Percentiles rank a stretch among this genome's conserved stretches.
Evolutionary conservation across 768 basidiomycete species (phyloP).

Genomic region (Leccinum uliginosum): DNA sequence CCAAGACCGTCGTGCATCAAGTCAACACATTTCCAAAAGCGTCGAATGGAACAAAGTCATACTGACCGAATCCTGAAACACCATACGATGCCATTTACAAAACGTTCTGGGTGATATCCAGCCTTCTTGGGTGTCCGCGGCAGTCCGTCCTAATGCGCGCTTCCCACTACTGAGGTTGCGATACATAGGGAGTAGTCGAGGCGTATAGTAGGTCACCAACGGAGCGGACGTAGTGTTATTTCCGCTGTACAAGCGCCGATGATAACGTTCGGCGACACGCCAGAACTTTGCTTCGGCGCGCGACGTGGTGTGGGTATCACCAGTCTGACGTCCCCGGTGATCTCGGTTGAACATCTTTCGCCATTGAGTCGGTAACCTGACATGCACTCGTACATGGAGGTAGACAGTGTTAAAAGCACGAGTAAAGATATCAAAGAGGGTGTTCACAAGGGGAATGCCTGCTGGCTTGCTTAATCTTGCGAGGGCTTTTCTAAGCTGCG

Average conservation of each 20-base stretch:
- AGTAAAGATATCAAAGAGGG: constrained; percentile 11
- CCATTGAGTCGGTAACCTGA: constrained; percentile 10
- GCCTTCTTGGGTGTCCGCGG: constrained; percentile 21
- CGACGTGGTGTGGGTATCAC: constrained; percentile 19
- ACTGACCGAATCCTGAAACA: constrained; percentile 38
- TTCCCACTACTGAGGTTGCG: constrained; percentile 18
- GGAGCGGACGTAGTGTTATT: constrained; percentile 12
- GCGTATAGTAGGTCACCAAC: constrained; percentile 31
- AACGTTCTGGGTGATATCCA: constrained; percentile 32
- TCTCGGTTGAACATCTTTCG: neutral
- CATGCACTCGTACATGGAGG: constrained; percentile 12
- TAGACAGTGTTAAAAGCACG: constrained; percentile 13
- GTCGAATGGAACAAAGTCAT: neutral
- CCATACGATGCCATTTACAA: constrained; percentile 48
- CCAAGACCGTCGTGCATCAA: neutral
- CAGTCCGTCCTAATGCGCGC: neutral
- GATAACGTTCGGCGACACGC: constrained; percentile 26
- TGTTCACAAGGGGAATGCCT: neutral
- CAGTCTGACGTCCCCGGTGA: neutral
- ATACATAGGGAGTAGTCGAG: constrained; percentile 38
- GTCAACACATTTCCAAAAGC: neutral
- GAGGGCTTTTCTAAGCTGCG: constrained; percentile 5
- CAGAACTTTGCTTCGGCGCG: constrained; percentile 30
- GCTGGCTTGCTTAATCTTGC: neutral
- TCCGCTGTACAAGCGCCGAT: constrained; percentile 23